phyloP scores from a whole-genome alignment of 2,329 filamentous ascomycete genomes.

The Pyricularia sp. region DNA sequence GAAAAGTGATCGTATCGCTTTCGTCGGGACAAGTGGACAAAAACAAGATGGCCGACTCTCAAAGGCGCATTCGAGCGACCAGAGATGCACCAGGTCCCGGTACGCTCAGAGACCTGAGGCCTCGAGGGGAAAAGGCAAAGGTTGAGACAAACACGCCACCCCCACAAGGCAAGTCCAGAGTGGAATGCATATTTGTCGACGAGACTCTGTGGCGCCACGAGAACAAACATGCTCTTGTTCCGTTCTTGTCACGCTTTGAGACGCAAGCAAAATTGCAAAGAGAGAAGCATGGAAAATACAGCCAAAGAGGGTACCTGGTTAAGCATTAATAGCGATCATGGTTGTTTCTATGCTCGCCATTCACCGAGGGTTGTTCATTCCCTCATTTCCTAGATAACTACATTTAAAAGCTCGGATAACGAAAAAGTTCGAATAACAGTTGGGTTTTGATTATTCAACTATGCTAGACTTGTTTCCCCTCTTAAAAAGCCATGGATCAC shows the following conservation, averaged over 20 bases:
- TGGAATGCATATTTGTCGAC: not conserved
- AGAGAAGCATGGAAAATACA: not conserved
- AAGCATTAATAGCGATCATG: not conserved
- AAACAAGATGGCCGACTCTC: not conserved
- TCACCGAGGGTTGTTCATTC: not conserved
- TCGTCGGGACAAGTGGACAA: not conserved
- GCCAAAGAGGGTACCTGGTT: not conserved
- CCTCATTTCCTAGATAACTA: not conserved
- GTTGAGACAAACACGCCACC: not conserved
- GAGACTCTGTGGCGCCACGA: not conserved
- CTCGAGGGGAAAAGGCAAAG: not conserved
- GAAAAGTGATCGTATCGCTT: not conserved
- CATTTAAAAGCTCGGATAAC: not conserved
- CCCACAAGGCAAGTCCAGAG: not conserved
- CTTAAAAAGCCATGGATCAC: constrained; percentile 30
- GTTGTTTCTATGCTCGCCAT: too few relatives aligned
- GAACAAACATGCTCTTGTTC: not conserved
- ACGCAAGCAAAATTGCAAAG: not conserved
- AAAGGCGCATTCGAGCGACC: not conserved
- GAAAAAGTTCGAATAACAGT: not conserved
- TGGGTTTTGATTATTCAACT: not conserved
- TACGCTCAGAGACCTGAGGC: not conserved
- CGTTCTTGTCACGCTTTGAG: not conserved
- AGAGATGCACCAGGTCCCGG: not conserved
- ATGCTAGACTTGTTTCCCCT: constrained; percentile 27